A percentile compares a stretch with the other conserved stretches of the same genome.
Evolutionary conservation across 2,329 filamentous ascomycete genomes (phyloP).

Genomic region (Penicillium olsonii): DNA sequence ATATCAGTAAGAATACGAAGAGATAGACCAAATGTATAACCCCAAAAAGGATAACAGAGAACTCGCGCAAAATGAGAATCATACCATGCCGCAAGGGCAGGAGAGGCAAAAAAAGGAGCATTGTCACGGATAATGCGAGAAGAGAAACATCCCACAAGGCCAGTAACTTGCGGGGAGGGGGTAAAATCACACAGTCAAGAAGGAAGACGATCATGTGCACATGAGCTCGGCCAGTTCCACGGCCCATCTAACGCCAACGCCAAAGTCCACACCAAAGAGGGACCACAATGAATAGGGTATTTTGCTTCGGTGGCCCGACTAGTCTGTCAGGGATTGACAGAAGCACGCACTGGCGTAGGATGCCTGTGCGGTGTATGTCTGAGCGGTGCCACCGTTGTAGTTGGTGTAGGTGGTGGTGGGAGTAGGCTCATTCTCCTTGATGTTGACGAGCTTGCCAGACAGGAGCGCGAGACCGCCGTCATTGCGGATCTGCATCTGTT

Average conservation of each 20-base stretch:
- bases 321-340: conserved; percentile 38
- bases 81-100: conserved; percentile 13
- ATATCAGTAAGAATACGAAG: conserved; percentile 7
- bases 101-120: conserved; percentile 6
- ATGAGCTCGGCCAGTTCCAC: conserved; percentile 20
- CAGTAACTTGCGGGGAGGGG: conserved; percentile 9
- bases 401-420: conserved; percentile 36
- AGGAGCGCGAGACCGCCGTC: conserved; percentile 46
- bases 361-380: conserved; percentile 40
- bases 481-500: conserved; percentile 63
- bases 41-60: conserved; percentile 11
- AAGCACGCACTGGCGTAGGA: conserved; percentile 39
- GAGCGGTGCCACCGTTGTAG: conserved; percentile 24
- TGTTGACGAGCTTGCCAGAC: conserved; percentile 29
- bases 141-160: conserved; percentile 4
- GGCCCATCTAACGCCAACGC: conserved; percentile 28
- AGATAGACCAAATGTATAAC: conserved; percentile 13
- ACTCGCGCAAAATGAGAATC: conserved; percentile 10
- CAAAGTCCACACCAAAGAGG: conserved; percentile 15
- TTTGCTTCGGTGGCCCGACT: conserved; percentile 20
- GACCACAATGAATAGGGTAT: conserved; percentile 21
- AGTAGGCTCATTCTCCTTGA: conserved; percentile 39
- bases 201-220: conserved; percentile 28
- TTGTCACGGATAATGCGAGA: conserved; percentile 6
- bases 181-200: conserved; percentile 24